Conservation (phyloP, 2,329 filamentous ascomycete genomes). For the Trichoderma cornu-damae region DNA sequence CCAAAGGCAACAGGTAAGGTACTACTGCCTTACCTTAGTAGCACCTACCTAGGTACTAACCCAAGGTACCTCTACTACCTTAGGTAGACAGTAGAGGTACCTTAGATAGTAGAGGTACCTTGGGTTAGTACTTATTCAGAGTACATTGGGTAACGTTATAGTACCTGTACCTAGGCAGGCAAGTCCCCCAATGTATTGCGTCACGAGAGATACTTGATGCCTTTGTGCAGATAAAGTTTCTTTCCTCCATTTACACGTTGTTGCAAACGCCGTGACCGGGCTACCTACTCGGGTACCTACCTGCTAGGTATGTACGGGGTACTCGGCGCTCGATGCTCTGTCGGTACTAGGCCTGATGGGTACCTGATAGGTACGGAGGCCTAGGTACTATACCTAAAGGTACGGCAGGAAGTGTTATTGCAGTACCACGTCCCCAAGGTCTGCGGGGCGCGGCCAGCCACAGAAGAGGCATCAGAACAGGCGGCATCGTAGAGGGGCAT, state of each 20-base stretch:
- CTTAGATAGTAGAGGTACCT: too few species aligned
- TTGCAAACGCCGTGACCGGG: neutral
- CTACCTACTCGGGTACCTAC: too few species aligned
- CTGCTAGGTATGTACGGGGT: neutral
- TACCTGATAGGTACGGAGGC: neutral
- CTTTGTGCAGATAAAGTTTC: neutral
- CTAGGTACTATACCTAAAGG: too few species aligned
- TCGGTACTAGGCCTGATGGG: neutral
- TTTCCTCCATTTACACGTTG: neutral
- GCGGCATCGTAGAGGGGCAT: conserved; percentile 33
- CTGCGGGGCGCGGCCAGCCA: conserved; percentile 14
- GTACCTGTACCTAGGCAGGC: too few species aligned
- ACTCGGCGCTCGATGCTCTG: neutral
- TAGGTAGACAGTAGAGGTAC: too few species aligned
- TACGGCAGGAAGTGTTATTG: neutral
- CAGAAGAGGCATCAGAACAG: conserved; percentile 8
- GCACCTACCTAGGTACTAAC: too few species aligned
- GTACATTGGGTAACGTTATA: too few species aligned
- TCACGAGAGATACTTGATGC: neutral
- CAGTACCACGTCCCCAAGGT: conserved; percentile 7
- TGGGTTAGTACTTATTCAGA: too few species aligned
- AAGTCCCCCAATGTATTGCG: too few species aligned
- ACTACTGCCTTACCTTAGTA: neutral
- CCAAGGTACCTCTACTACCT: too few species aligned
- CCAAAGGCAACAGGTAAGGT: neutral